Conservation (phyloP, 1,284 basidiomycete species). For the Rhodotorula sp. region DNA sequence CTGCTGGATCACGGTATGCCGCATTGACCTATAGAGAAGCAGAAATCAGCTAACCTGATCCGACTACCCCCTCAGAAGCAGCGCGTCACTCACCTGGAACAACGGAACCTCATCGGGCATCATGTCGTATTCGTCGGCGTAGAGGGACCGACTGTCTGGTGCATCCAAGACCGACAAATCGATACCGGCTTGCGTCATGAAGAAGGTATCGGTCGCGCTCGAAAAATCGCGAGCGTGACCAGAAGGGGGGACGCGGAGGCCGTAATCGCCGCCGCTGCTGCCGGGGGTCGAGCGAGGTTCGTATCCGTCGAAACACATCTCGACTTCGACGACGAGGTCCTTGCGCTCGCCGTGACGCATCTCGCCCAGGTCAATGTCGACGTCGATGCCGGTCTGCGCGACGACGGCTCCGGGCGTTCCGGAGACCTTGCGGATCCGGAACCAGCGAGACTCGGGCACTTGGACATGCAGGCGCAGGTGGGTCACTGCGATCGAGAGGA, state of each 20-base stretch:
- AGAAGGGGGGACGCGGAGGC: too few species aligned
- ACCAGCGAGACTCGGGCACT: slow-evolving; percentile 72
- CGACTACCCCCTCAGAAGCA: neutral
- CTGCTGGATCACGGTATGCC: slow-evolving; percentile 82
- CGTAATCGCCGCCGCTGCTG: neutral
- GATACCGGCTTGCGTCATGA: slow-evolving; percentile 41
- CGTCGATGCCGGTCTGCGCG: slow-evolving; percentile 80
- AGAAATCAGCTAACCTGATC: neutral
- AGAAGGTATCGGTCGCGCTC: slow-evolving; percentile 45
- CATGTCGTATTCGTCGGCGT: slow-evolving; percentile 47
- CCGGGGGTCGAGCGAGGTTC: slow-evolving; percentile 4
- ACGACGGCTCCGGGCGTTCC: slow-evolving; percentile 80
- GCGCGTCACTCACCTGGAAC: slow-evolving; percentile 32
- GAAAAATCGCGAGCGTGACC: slow-evolving; percentile 20
- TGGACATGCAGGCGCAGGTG: slow-evolving; percentile 90
- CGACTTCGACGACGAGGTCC: slow-evolving; percentile 91
- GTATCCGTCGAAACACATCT: slow-evolving; percentile 57
- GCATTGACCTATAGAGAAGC: slow-evolving; percentile 68
- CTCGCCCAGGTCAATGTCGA: slow-evolving; percentile 92
- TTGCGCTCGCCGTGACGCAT: slow-evolving; percentile 85
- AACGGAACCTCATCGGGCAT: slow-evolving; percentile 86
- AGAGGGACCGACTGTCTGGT: slow-evolving; percentile 26
- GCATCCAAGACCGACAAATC: slow-evolving; percentile 62
- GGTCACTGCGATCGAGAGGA: slow-evolving; percentile 84
- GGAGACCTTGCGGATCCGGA: slow-evolving; percentile 85